Percentiles rank a stretch among this genome's conserved stretches.
phyloP scores from a whole-genome alignment of 2,329 filamentous ascomycete genomes.

The Mycosphaerella sp. region DNA sequence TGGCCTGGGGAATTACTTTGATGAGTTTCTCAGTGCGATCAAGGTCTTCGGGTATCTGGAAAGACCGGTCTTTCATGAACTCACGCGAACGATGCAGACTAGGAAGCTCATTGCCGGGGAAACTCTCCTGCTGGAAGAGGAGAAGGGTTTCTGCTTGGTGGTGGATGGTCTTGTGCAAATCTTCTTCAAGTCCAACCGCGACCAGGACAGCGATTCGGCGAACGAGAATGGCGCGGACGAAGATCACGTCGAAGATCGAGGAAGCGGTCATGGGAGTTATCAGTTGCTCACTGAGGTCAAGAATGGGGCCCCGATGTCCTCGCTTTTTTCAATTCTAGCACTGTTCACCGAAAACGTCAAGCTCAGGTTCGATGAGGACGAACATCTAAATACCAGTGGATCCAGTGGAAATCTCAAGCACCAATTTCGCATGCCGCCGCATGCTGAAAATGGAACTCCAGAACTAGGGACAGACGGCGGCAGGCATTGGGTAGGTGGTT shows the following conservation, averaged over 20 bases:
- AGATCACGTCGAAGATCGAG: constrained; percentile 56
- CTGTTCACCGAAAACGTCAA: constrained; percentile 94
- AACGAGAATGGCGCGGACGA: constrained; percentile 40
- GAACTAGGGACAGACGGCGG: constrained; percentile 26
- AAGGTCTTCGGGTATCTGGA: constrained; percentile 98
- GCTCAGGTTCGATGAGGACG: constrained; percentile 62
- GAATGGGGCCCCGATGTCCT: constrained; percentile 97
- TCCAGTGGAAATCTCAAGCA: constrained; percentile 23
- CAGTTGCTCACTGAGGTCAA: constrained; percentile 95
- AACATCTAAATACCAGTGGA: constrained; percentile 39
- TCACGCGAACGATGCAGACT: constrained; percentile 97
- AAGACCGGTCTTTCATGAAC: constrained; percentile 91
- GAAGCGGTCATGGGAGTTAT: constrained; percentile 71
- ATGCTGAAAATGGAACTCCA: constrained; percentile 21
- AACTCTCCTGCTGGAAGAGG: constrained; percentile 89
- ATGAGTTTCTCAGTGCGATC: constrained; percentile 97
- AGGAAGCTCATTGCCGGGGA: constrained; percentile 93
- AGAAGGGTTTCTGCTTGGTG: constrained; percentile 95
- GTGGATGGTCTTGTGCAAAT: constrained; percentile 96
- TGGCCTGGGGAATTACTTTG: constrained; percentile 89
- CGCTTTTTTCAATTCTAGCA: constrained; percentile 92
- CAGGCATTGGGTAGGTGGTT: constrained; percentile 19
- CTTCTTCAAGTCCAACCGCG: constrained; percentile 82
- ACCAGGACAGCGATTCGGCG: constrained; percentile 38
- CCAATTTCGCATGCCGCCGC: constrained; percentile 20